These are phyloP conservation scores for Sinapis alba DNA, from an alignment of 441 rosid species.

Conservation along the genomic window DNA sequence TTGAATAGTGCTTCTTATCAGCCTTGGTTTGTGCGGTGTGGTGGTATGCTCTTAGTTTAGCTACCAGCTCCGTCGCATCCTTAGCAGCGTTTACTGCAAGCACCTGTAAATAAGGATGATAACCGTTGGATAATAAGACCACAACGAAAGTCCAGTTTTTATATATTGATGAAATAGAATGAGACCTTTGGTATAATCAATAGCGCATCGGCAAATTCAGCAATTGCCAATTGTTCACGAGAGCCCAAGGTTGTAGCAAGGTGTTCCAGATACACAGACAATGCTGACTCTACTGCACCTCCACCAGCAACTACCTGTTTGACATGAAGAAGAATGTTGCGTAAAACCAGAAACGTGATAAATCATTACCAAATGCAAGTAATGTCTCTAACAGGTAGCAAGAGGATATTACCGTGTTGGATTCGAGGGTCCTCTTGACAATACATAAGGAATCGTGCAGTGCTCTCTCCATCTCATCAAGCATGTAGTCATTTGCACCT, in stretches of 20 bases:
- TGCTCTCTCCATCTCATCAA: slow-evolving; percentile 99
- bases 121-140: background rate
- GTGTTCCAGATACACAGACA: slow-evolving; percentile 92
- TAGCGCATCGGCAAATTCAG: slow-evolving; percentile 96
- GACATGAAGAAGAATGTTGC: slow-evolving; percentile 6
- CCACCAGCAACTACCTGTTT: slow-evolving; percentile 98
- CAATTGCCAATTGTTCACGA: slow-evolving; percentile 96
- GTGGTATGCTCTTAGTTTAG: slow-evolving; percentile 94
- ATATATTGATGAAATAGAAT: background rate
- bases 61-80: slow-evolving; percentile 97
- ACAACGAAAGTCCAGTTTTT: background rate
- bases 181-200: slow-evolving; percentile 86
- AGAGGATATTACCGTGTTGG: slow-evolving; percentile 65
- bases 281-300: slow-evolving; percentile 96
- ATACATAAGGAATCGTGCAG: slow-evolving; percentile 84
- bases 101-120: slow-evolving; percentile 48
- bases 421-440: slow-evolving; percentile 98
- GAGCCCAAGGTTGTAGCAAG: slow-evolving; percentile 97
- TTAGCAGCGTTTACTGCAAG: slow-evolving; percentile 98
- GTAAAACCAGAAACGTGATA: background rate
- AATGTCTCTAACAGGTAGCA: background rate
- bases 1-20: slow-evolving; percentile 87
- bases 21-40: slow-evolving; percentile 97
- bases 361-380: background rate
- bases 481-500: slow-evolving; percentile 99